Percentiles rank a stretch among this genome's conserved stretches.
These are phyloP conservation scores for Corylus americana DNA, from an alignment of 306 rosid genomes.

Conservation along the genomic window DNA sequence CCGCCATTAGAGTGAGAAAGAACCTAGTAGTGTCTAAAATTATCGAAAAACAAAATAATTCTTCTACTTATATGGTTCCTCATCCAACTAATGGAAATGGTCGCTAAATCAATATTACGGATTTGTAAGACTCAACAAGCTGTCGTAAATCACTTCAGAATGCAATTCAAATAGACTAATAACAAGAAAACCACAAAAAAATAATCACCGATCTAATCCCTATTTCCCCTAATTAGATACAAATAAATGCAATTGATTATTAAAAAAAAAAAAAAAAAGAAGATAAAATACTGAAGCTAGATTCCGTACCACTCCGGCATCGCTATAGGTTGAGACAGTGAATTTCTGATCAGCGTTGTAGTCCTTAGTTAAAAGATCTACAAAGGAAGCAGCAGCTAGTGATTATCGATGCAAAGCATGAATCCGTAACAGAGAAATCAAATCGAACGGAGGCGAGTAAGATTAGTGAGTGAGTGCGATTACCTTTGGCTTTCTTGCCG, in stretches of 20 bases:
- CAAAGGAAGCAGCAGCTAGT: slow-evolving; percentile 24
- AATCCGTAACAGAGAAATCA: background rate
- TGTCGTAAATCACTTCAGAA: background rate
- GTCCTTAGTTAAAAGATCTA: slow-evolving; percentile 87
- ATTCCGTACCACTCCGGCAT: slow-evolving; percentile 72
- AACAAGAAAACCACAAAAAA: background rate
- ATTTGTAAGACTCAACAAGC: background rate
- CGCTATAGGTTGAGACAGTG: slow-evolving; percentile 65
- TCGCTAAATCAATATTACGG: background rate
- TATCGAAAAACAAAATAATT: background rate
- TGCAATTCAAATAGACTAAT: background rate
- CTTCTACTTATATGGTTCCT: background rate
- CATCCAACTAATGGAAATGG: background rate
- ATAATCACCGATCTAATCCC: slow-evolving; percentile 2
- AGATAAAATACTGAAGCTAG: background rate
- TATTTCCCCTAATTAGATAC: background rate
- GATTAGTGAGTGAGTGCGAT: background rate
- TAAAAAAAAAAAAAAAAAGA: background rate
- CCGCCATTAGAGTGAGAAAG: background rate
- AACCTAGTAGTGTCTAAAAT: background rate
- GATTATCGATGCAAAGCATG: slow-evolving; percentile 5
- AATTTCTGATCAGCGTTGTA: slow-evolving; percentile 79
- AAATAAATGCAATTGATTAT: background rate
- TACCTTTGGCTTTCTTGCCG: slow-evolving; percentile 91
- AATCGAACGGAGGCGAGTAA: slow-evolving; percentile 6